These are phyloP conservation scores for Teratosphaeria epicoccoides DNA, from an alignment of 2,329 filamentous ascomycete genomes.

Conservation along the genomic window DNA sequence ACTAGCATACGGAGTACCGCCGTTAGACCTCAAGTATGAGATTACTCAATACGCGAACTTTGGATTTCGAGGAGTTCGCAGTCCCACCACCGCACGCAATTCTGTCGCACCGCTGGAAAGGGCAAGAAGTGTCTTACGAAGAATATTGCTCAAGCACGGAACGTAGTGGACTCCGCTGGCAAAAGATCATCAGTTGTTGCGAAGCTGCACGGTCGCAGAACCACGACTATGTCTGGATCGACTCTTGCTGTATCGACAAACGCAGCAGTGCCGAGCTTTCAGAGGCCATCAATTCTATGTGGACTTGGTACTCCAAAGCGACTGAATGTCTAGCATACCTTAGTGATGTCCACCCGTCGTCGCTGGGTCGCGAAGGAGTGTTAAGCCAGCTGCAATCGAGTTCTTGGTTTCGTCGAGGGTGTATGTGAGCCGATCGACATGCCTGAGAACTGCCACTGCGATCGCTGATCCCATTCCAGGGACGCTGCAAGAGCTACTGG, in stretches of 20 bases:
- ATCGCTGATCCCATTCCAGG: neutral
- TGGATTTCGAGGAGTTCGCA: neutral
- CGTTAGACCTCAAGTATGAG: neutral
- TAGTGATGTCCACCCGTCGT: neutral
- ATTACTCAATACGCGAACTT: neutral
- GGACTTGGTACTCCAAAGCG: neutral
- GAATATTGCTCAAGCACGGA: neutral
- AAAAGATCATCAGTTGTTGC: neutral
- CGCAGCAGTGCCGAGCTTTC: conserved; percentile 5
- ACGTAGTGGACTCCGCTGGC: neutral
- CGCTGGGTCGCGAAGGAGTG: neutral
- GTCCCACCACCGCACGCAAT: conserved; percentile 13
- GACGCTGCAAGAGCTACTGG: conserved; percentile 2
- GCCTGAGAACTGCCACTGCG: neutral
- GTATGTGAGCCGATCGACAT: neutral
- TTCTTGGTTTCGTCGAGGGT: conserved; percentile 2
- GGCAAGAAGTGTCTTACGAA: conserved; percentile 7
- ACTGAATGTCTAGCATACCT: neutral
- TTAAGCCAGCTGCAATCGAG: neutral
- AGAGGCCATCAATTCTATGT: conserved; percentile 7
- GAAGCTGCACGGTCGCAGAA: neutral
- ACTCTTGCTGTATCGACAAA: conserved; percentile 16
- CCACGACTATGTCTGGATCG: conserved; percentile 10
- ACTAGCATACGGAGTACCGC: neutral
- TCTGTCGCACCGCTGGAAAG: conserved; percentile 15